phyloP scores from a whole-genome alignment of 2,329 filamentous ascomycete genomes.

The Whalleya microplaca region DNA sequence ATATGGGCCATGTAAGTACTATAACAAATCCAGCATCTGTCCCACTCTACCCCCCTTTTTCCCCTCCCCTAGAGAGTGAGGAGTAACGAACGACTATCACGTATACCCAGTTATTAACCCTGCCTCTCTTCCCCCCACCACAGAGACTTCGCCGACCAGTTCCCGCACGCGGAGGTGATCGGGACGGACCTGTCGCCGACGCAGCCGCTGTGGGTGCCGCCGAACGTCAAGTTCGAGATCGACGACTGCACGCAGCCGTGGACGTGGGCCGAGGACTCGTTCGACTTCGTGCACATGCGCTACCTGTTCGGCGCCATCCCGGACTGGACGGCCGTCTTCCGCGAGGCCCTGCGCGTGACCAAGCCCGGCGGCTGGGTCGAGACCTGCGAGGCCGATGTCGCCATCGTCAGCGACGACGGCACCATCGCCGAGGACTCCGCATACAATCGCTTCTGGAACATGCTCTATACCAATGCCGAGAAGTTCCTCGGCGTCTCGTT shows the following conservation, averaged over 20 bases:
- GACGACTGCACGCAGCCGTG: slow-evolving; percentile 60
- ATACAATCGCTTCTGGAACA: slow-evolving; percentile 30
- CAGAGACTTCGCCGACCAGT: slow-evolving; percentile 51
- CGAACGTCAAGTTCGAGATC: slow-evolving; percentile 65
- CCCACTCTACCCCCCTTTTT: background rate
- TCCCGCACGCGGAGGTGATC: slow-evolving; percentile 50
- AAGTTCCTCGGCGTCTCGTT: slow-evolving; percentile 48
- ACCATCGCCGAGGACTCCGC: slow-evolving; percentile 22
- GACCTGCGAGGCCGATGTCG: slow-evolving; percentile 25
- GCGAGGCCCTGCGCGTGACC: slow-evolving; percentile 46
- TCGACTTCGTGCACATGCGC: slow-evolving; percentile 62
- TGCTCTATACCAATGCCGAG: slow-evolving; percentile 43
- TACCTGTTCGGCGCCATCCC: slow-evolving; percentile 51
- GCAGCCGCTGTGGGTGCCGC: slow-evolving; percentile 59
- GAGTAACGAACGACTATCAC: background rate
- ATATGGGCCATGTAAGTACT: slow-evolving; percentile 42
- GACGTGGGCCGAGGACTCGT: slow-evolving; percentile 47
- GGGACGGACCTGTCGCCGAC: slow-evolving; percentile 63
- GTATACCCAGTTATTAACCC: background rate
- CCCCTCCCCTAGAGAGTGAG: background rate
- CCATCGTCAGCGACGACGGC: slow-evolving; percentile 29
- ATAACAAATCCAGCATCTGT: background rate
- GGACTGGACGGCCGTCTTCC: slow-evolving; percentile 51
- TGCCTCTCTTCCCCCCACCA: background rate
- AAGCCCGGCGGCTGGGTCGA: slow-evolving; percentile 51